phyloP scores from a whole-genome alignment of 768 basidiomycete species.

The Rhodotorula babjevae region DNA sequence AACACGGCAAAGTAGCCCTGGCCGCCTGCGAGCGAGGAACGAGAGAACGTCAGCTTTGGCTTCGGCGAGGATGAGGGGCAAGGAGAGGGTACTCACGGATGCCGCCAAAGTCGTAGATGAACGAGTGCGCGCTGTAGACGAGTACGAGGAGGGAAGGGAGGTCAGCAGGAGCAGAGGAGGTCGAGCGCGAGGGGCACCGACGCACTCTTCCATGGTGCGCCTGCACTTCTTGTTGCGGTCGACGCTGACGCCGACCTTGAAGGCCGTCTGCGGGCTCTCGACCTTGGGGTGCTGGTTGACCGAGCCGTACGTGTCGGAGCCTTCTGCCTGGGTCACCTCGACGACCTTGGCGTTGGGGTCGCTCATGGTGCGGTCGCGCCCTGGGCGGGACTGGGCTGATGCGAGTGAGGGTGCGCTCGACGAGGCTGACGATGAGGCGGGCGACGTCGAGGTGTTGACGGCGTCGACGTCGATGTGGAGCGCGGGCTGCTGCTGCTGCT shows the following conservation, averaged over 20 bases:
- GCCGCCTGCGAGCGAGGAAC: constrained; percentile 50
- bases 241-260: constrained; percentile 64
- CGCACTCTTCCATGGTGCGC: constrained; percentile 90
- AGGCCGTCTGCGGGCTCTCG: constrained; percentile 55
- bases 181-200: background rate
- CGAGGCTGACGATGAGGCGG: background rate
- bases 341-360: constrained; percentile 7
- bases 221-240: constrained; percentile 73
- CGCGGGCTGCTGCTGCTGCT: background rate
- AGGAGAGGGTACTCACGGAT: constrained; percentile 47
- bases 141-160: background rate
- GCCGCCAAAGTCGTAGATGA: constrained; percentile 86
- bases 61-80: too few relatives aligned
- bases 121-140: constrained; percentile 62
- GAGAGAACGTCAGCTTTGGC: background rate
- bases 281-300: constrained; percentile 29
- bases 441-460: constrained; percentile 12
- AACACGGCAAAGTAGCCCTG: constrained; percentile 99
- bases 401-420: background rate
- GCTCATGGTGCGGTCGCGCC: background rate
- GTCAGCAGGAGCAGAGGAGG: background rate
- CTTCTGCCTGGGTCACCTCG: constrained; percentile 12
- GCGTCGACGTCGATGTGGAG: constrained; percentile 28
- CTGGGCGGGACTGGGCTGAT: background rate
- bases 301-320: constrained; percentile 27